Evolutionary conservation across 2,329 filamentous ascomycete species (phyloP), one percentile per base, ranked within the genome.

Genomic region (Alternaria sp.): DNA sequence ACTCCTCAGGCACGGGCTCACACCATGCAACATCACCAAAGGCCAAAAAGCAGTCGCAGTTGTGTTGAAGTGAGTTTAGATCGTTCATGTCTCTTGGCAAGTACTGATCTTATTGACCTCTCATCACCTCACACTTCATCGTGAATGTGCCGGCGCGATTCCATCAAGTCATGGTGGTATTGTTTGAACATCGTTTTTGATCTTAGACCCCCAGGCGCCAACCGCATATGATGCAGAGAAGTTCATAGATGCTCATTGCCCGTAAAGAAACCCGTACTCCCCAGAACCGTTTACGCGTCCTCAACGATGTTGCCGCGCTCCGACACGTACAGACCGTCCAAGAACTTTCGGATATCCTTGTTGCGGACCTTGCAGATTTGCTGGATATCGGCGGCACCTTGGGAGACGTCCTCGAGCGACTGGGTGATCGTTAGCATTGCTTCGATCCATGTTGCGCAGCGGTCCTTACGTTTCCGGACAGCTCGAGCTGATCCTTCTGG

Each of bases 271-370:
- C 70, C 77, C 75, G 63, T 74, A 77, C 71, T 73, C 74, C 75
- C 65, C 59, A 64, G 60, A 68, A 69, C 72, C 71, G 66, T 67
- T 71, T 75, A 79, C 58, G 69, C 66, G 73, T 87, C 90, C 81
- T 93, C 91, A 76, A 88, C 87, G 80, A 99, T 90, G 91, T 98
- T 97, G 85, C 92, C 92, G 88, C 93, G 92, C 92, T 99, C 96
- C 82, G 94, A 97, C 81, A 99, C 96, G 89, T 99, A 99, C 85
- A 99, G 89, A 90, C 96, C 96, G 87, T 99, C 96, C 89, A 99
- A 90, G 92, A 99, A 99, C 93, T 96, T 79, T 68, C 96, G 94
- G 88, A 99, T 99, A 97, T 99, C 96, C 94, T 99, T 99, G 93
- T 99, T 99, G 85, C 94, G 91, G 85, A 99, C 96, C 87, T 90